phyloP scores from a whole-genome alignment of 2,329 filamentous ascomycete genomes.

The Apiospora kogelbergensis region DNA sequence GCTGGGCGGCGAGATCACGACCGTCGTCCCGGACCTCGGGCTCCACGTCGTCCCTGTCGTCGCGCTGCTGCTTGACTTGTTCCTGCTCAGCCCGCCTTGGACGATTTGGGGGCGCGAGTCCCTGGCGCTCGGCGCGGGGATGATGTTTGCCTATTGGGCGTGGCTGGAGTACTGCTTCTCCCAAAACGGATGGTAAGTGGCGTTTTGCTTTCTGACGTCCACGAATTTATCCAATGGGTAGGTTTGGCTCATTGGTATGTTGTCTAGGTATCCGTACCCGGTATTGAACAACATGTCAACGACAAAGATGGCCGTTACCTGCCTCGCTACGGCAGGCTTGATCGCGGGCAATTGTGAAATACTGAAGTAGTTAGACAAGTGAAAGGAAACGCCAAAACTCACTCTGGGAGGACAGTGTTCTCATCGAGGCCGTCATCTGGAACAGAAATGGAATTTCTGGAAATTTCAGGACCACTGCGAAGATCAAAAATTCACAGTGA shows the following conservation, averaged over 20 bases:
- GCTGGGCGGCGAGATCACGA: slow-evolving; percentile 17
- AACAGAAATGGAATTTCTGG: too few relatives aligned
- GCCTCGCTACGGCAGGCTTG: not conserved
- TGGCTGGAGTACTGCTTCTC: not conserved
- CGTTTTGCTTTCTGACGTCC: too few relatives aligned
- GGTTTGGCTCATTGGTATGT: not conserved
- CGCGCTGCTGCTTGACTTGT: not conserved
- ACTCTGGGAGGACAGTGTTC: not conserved
- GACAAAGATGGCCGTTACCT: not conserved
- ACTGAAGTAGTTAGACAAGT: not conserved
- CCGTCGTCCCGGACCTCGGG: not conserved
- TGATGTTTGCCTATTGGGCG: not conserved
- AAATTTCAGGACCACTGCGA: not conserved
- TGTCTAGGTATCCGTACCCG: not conserved
- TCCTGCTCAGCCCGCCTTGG: not conserved
- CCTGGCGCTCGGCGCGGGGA: not conserved
- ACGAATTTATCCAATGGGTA: too few relatives aligned
- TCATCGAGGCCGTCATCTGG: too few relatives aligned
- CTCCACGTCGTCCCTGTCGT: not conserved
- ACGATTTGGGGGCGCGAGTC: not conserved
- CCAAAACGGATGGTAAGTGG: not conserved
- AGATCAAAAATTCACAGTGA: not conserved
- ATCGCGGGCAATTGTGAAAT: not conserved
- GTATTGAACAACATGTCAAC: not conserved
- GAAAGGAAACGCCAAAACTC: not conserved